Conservation (phyloP, 2,329 filamentous ascomycete species). For the Periconia sp. region DNA sequence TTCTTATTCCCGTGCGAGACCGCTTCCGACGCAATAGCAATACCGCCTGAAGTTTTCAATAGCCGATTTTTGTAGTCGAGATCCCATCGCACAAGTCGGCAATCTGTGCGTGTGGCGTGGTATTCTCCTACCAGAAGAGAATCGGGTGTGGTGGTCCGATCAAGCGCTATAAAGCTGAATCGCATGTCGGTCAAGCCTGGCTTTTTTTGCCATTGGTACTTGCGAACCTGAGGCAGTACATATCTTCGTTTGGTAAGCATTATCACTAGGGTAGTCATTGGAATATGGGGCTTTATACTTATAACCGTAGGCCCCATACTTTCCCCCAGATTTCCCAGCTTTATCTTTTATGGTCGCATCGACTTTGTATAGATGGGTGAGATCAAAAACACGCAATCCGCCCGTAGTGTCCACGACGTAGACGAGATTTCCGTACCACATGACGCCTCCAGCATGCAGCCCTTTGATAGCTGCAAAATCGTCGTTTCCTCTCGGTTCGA, state of each 20-base stretch:
- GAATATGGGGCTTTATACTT: conserved; percentile 6
- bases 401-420: conserved; percentile 18
- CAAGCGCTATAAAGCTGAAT: conserved; percentile 16
- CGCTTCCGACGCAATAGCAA: conserved; percentile 15
- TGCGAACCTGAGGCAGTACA: conserved; percentile 16
- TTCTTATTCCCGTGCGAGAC: conserved; percentile 16
- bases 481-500: conserved; percentile 13
- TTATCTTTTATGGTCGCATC: conserved; percentile 12
- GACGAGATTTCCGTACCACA: conserved; percentile 18
- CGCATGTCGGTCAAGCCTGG: conserved; percentile 13
- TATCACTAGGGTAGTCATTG: neutral
- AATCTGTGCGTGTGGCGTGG: conserved; percentile 14
- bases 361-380: conserved; percentile 15
- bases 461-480: conserved; percentile 15
- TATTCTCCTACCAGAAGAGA: conserved; percentile 18
- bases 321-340: conserved; percentile 5
- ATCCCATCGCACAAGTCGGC: conserved; percentile 14
- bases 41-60: conserved; percentile 9
- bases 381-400: conserved; percentile 16
- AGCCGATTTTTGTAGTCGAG: conserved; percentile 17
- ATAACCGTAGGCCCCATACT: conserved; percentile 17
- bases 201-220: conserved; percentile 16
- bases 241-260: conserved; percentile 4
- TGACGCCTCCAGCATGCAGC: conserved; percentile 16
- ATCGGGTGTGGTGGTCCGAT: conserved; percentile 18